Evolutionary conservation across 1,139 yeast genomes (phyloP).

Genomic region (Petasospora rhodanensis): DNA sequence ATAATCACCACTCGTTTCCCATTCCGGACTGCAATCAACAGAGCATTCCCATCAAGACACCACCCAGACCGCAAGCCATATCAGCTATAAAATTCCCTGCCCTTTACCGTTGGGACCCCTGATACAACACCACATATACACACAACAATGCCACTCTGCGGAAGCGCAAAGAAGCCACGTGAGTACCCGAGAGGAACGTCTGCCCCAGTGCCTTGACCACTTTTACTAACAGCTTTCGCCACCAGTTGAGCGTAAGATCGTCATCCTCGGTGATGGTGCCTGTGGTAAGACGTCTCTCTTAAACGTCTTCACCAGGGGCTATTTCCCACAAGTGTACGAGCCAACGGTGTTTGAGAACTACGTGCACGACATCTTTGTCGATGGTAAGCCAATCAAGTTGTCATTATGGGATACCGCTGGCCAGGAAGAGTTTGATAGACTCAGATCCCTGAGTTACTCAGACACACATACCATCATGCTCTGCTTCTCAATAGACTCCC

Average conservation of each 20-base stretch:
- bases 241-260: conserved; percentile 80
- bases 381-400: conserved; percentile 86
- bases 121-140: not conserved
- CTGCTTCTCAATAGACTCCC: conserved; percentile 91
- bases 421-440: conserved; percentile 94
- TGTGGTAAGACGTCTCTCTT: conserved; percentile 88
- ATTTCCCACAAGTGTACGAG: conserved; percentile 96
- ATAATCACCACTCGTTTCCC: no score
- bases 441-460: conserved; percentile 83
- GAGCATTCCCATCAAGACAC: no score
- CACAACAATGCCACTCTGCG: conserved; percentile 60
- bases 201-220: no score
- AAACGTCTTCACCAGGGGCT: conserved; percentile 95
- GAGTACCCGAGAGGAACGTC: conserved; percentile 27
- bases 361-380: conserved; percentile 95
- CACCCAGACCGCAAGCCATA: no score
- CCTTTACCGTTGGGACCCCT: not conserved
- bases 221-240: conserved; percentile 6
- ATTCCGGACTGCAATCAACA: no score
- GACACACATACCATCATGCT: conserved; percentile 97
- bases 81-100: no score
- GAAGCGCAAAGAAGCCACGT: conserved; percentile 62
- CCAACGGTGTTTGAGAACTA: conserved; percentile 98
- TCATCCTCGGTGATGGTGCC: conserved; percentile 97
- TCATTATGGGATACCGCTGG: conserved; percentile 99